Base-by-base conservation (phyloP, 257 asterid species). In the Nicotiana noctiflora region DNA sequence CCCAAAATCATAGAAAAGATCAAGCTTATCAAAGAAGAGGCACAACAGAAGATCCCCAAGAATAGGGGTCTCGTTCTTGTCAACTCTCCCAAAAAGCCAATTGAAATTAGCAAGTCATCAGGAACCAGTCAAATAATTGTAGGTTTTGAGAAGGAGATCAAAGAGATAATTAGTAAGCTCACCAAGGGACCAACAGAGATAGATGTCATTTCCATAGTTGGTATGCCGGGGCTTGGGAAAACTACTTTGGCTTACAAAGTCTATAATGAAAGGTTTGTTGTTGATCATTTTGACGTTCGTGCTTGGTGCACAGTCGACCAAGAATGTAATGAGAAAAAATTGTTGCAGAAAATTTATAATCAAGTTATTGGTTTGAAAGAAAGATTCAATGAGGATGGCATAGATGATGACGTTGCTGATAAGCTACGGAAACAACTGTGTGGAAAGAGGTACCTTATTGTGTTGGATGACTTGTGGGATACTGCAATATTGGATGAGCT, bases 381-480 rank as follows among this genome's bases (percentile, higher is more conserved):
- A 3, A 37, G 34, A 11, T 55, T 32, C 49, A 40, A 7, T 10
- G 63, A 78, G 44, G 55, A 60, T 61, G 1, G 3, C 10, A 37
- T 37, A 37, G 46, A 37, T 37, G 46, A 37, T 0, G 23, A 51
- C 5, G 37, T 84, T 74, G 82, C 55, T 57, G 82, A 31, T 19
- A 10, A 27, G 37, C 19, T 84, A 11, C 6, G 53, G 15, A 57
- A 21, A 34, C 18, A 46, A 2, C n/a, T 84, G 10, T n/a, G 4
- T 4, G 81, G 80, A 17, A 53, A 29, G 72, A 76, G 80, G 23
- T 85, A 82, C 14, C 72, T 82, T 18, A 60, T 82, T n/a, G 84
- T 85, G 14, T 17, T 85, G 53, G 88, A 85, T 82, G 85, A 85
- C 82, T 23, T 82, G 3, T 82, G 85, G 18, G 27, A 25, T 25